These are phyloP conservation scores for Zasmidium cellare DNA, from an alignment of 2,329 filamentous ascomycete species.

Conservation along the genomic window DNA sequence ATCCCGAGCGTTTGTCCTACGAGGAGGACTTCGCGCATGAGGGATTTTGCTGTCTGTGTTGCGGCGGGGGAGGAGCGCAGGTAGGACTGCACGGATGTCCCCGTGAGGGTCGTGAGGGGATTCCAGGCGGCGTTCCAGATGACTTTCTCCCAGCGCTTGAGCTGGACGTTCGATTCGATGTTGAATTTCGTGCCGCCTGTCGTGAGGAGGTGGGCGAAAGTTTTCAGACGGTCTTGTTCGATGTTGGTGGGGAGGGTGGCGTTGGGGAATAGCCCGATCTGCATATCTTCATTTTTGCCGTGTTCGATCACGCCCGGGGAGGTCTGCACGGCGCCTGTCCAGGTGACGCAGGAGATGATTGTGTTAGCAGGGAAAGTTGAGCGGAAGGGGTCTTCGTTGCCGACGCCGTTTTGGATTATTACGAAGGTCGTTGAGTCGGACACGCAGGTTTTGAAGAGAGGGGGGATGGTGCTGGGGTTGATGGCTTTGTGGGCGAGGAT, in stretches of 20 bases:
- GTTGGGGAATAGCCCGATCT: conserved; percentile 56
- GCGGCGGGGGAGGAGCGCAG: conserved; percentile 43
- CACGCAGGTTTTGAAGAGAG: conserved; percentile 42
- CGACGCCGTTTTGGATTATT: conserved; percentile 64
- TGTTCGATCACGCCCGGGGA: conserved; percentile 53
- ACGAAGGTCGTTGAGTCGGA: conserved; percentile 54
- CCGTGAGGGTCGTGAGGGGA: conserved; percentile 50
- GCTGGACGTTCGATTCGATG: conserved; percentile 56
- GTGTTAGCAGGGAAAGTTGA: conserved; percentile 51
- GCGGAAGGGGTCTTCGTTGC: conserved; percentile 58
- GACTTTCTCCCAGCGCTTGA: conserved; percentile 61
- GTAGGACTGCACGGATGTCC: conserved; percentile 45
- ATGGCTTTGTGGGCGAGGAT: conserved; percentile 50
- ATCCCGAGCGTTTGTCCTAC: conserved; percentile 43
- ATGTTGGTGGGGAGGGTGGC: conserved; percentile 20
- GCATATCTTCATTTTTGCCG: conserved; percentile 54
- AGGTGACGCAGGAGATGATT: conserved; percentile 57
- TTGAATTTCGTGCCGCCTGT: conserved; percentile 48
- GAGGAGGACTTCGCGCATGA: conserved; percentile 48
- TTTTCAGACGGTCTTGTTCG: conserved; percentile 43
- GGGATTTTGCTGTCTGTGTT: conserved; percentile 37
- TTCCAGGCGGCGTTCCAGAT: conserved; percentile 64
- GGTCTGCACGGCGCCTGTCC: conserved; percentile 55
- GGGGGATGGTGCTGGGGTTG: conserved; percentile 36
- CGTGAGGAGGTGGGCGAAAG: conserved; percentile 45